Percentiles rank a stretch among this genome's conserved stretches.
These are phyloP conservation scores for Posidonia oceanica DNA, from an alignment of 116 monocot genomes.

Conservation along the genomic window DNA sequence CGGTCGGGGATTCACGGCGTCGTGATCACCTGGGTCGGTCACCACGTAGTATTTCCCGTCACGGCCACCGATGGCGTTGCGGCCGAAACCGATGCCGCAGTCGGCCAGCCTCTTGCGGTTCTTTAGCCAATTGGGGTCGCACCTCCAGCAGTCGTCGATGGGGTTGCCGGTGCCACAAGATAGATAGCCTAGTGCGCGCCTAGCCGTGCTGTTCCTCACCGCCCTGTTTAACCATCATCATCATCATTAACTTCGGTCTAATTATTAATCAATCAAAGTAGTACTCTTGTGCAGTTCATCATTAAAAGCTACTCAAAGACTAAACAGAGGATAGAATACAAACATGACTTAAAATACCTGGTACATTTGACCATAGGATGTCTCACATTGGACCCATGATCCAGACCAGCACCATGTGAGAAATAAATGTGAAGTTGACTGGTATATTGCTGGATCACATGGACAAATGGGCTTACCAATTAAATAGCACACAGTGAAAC, in stretches of 20 bases:
- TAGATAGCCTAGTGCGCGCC: slow-evolving; percentile 13
- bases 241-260: not conserved
- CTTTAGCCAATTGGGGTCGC: slow-evolving; percentile 57
- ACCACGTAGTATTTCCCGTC: slow-evolving; percentile 70
- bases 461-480: too few relatives aligned
- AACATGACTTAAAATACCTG: too few relatives aligned
- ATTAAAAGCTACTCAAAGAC: too few relatives aligned
- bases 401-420: too few relatives aligned
- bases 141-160: slow-evolving; percentile 90
- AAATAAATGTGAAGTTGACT: too few relatives aligned
- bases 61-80: slow-evolving; percentile 76
- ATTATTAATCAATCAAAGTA: not conserved
- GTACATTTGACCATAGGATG: too few relatives aligned
- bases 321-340: too few relatives aligned
- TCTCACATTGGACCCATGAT: too few relatives aligned
- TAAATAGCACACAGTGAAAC: too few relatives aligned
- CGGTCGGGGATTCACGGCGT: slow-evolving; percentile 53
- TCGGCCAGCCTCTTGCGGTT: slow-evolving; percentile 75
- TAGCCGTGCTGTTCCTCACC: slow-evolving; percentile 10
- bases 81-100: slow-evolving; percentile 85
- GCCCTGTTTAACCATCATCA: slow-evolving; percentile 5
- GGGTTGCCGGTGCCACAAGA: slow-evolving; percentile 45
- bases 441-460: too few relatives aligned
- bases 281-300: not conserved
- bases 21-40: slow-evolving; percentile 60